Evolutionary conservation across 2,329 filamentous ascomycete species (phyloP), one percentile per base, ranked within the genome.

Genomic region (Catunica adiposa): DNA sequence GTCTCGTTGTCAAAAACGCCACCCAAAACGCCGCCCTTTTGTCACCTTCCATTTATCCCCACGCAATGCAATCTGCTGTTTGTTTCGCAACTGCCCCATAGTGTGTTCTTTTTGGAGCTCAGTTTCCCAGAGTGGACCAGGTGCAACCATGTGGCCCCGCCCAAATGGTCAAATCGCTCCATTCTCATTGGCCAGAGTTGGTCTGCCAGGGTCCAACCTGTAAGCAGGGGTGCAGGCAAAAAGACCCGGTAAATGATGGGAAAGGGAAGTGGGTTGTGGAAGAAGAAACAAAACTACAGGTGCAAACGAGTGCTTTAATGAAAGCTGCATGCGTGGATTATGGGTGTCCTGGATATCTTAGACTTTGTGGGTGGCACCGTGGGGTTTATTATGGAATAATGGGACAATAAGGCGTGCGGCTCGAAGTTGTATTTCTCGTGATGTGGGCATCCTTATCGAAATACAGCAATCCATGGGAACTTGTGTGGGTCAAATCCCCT

Each of bases 121-220:
- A 44, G 20, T 44, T 44, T 17, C n/a, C 40, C 40, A 20, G 20
- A 8, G 15, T n/a, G 40, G 20, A 22, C 40, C 23, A 38, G 37
- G 51, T 53, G 31, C 20, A 53, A 53, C 51, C 51, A 40, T 53
- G 31, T 23, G 22, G 17, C 37, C 51, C 51, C 51, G 37, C 31
- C 29, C 15, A 40, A 53, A 38, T 40, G 51, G 38, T 40, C 51
- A 53, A 53, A 53, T 53, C 34, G 5, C 31, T 5, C 8, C 3
- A 37, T 38, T 53, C 15, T 53, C 8, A 53, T 40, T 53, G 51
- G 51, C 29, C 23, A 15, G 51, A 14, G n/a, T 3, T 4, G 3
- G 22, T 8, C 8, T 23, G 23, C 48, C 48, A 51, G 25, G 26
- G 25, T 53, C 34, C 15, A 23, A 42, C 15, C 51, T 53, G 51